Evolutionary conservation across 176 grass and related monocot species (phyloP).

Genomic region (Alopecurus myosuroides): DNA sequence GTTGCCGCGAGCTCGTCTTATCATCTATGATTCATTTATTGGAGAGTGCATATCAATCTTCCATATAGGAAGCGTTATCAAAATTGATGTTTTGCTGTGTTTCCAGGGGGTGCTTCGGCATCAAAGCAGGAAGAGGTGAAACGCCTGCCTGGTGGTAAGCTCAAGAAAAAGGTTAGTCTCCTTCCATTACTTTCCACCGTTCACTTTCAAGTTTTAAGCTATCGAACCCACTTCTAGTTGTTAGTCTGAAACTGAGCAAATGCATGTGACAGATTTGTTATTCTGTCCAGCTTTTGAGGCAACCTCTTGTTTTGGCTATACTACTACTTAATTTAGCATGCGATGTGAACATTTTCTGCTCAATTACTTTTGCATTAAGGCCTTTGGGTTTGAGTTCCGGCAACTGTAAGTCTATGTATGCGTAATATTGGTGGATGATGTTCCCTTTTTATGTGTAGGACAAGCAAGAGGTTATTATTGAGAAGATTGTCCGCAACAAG

Average conservation of each 20-base stretch:
- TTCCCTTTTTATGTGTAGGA: constrained; percentile 40
- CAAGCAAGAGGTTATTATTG: constrained; percentile 89
- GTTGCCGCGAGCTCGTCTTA: background rate
- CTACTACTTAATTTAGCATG: background rate
- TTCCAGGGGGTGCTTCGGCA: constrained; percentile 59
- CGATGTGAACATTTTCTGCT: background rate
- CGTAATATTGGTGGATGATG: background rate
- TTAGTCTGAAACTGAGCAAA: background rate
- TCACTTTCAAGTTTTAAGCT: background rate
- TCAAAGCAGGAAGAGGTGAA: constrained; percentile 84
- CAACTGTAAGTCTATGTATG: background rate
- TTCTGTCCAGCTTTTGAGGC: background rate
- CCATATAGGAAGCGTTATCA: background rate
- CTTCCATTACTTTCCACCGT: background rate
- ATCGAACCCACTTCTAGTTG: background rate
- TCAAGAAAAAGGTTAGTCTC: constrained; percentile 88
- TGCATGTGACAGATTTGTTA: background rate
- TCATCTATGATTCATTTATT: background rate
- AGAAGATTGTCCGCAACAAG: constrained; percentile 99
- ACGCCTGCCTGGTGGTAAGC: constrained; percentile 92
- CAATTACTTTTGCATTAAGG: background rate
- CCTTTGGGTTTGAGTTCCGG: background rate
- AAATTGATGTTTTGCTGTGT: background rate
- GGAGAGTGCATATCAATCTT: background rate
- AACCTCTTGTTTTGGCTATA: background rate